Conservation (phyloP, 2,329 filamentous ascomycete species). For the Penicillium thymicola region DNA sequence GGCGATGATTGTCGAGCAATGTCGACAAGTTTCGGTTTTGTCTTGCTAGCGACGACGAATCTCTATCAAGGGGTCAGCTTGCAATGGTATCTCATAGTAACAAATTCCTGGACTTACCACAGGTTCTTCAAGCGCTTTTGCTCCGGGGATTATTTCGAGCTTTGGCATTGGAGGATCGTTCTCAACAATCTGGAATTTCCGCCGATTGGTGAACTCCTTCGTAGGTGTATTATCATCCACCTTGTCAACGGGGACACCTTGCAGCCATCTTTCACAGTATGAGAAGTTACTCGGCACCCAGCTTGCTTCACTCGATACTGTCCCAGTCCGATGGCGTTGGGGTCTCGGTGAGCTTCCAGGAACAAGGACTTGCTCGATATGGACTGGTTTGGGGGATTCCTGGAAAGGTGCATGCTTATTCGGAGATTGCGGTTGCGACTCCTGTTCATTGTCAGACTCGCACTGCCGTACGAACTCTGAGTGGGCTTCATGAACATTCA, state of each 20-base stretch:
- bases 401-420: constrained; percentile 11
- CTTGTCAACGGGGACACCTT: constrained; percentile 35
- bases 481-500: constrained; percentile 35
- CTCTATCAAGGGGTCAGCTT: constrained; percentile 22
- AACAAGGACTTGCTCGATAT: background rate
- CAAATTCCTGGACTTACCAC: constrained; percentile 20
- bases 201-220: constrained; percentile 31
- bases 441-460: constrained; percentile 17
- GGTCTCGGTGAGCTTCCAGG: constrained; percentile 21
- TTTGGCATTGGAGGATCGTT: constrained; percentile 30
- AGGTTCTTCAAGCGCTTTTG: constrained; percentile 20
- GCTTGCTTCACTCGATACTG: constrained; percentile 38
- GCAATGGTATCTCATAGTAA: background rate
- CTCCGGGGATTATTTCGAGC: constrained; percentile 17
- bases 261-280: constrained; percentile 39
- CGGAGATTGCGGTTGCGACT: constrained; percentile 6
- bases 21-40: constrained; percentile 38
- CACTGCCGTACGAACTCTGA: constrained; percentile 31
- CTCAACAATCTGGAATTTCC: constrained; percentile 39
- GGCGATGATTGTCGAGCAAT: constrained; percentile 37
- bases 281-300: constrained; percentile 38
- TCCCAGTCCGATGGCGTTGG: constrained; percentile 32
- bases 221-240: constrained; percentile 24
- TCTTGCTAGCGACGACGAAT: constrained; percentile 36
- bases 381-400: constrained; percentile 5